phyloP scores from a whole-genome alignment of 2,329 filamentous ascomycete genomes.

The Emydomyces testavorans region DNA sequence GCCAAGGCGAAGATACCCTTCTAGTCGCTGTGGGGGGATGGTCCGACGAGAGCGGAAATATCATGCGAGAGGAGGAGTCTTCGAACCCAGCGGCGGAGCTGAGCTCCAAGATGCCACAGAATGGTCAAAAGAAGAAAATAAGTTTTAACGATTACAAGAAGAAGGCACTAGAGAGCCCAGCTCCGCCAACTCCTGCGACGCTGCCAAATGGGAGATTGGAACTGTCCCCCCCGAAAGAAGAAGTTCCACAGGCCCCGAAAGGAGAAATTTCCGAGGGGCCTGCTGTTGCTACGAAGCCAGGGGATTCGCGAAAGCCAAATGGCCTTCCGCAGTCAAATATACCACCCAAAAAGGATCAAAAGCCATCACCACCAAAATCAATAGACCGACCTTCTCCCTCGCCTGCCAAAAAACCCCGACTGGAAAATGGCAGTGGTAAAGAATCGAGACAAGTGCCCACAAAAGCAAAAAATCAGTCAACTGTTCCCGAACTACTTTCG shows the following conservation, averaged over 20 bases:
- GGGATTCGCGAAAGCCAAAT: neutral
- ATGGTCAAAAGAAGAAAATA: conserved; percentile 48
- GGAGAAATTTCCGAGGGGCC: neutral
- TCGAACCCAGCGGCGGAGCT: conserved; percentile 27
- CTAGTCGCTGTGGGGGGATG: conserved; percentile 45
- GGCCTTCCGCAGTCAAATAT: neutral
- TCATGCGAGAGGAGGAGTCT: conserved; percentile 34
- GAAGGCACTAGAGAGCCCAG: conserved; percentile 35
- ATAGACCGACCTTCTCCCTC: conserved; percentile 20
- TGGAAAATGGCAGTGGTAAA: conserved; percentile 4
- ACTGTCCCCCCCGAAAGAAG: neutral
- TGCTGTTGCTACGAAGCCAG: neutral
- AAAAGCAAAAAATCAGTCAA: conserved; percentile 20
- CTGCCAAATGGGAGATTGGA: conserved; percentile 1
- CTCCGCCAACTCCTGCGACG: conserved; percentile 18
- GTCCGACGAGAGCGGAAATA: conserved; percentile 39
- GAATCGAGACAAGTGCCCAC: conserved; percentile 23
- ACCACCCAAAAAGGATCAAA: neutral
- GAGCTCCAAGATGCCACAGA: conserved; percentile 28
- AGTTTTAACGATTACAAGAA: conserved; percentile 51
- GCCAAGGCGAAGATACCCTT: conserved; percentile 44
- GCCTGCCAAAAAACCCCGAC: conserved; percentile 28
- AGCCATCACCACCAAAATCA: conserved; percentile 9
- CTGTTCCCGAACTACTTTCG: conserved; percentile 32
- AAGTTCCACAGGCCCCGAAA: neutral